These are phyloP conservation scores for Kodamaea kaohsiungensis DNA, from an alignment of 805 yeast species.

Conservation along the genomic window DNA sequence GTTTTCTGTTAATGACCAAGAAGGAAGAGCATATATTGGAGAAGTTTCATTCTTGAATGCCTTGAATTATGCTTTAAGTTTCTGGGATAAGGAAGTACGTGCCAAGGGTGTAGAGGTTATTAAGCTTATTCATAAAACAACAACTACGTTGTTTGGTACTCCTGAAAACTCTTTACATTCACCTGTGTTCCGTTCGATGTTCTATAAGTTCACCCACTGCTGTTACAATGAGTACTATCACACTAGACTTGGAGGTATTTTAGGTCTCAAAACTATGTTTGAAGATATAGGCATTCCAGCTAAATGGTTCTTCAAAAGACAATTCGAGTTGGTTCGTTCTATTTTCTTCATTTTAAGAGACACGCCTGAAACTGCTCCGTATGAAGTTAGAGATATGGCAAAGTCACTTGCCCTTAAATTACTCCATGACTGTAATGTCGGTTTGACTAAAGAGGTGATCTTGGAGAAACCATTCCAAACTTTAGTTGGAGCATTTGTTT, in stretches of 20 bases:
- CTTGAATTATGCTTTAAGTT: constrained; percentile 76
- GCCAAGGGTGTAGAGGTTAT: constrained; percentile 71
- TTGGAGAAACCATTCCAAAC: constrained; percentile 75
- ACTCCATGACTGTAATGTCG: constrained; percentile 63
- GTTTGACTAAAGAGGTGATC: constrained; percentile 60
- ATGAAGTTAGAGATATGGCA: constrained; percentile 72
- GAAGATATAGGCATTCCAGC: constrained; percentile 67
- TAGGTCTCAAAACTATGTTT: constrained; percentile 76
- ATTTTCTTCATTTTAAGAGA: constrained; percentile 89
- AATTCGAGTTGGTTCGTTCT: constrained; percentile 81
- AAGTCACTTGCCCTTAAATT: constrained; percentile 63
- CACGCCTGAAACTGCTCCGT: constrained; percentile 85
- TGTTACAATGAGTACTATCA: constrained; percentile 90
- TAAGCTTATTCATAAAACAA: constrained; percentile 58
- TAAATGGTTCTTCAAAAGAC: constrained; percentile 73
- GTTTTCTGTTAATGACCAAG: constrained; percentile 76
- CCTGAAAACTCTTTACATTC: constrained; percentile 66
- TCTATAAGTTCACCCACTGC: constrained; percentile 82
- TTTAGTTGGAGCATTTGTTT: constrained; percentile 83
- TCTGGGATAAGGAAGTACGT: constrained; percentile 68
- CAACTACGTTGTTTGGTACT: constrained; percentile 66
- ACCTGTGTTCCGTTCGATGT: constrained; percentile 73
- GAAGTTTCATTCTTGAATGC: constrained; percentile 75
- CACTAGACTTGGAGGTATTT: constrained; percentile 83
- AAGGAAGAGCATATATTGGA: constrained; percentile 69